A percentile compares a stretch with the other conserved stretches of the same genome.
phyloP scores from a whole-genome alignment of 768 basidiomycete genomes.

The Calocybe gangraenosa region DNA sequence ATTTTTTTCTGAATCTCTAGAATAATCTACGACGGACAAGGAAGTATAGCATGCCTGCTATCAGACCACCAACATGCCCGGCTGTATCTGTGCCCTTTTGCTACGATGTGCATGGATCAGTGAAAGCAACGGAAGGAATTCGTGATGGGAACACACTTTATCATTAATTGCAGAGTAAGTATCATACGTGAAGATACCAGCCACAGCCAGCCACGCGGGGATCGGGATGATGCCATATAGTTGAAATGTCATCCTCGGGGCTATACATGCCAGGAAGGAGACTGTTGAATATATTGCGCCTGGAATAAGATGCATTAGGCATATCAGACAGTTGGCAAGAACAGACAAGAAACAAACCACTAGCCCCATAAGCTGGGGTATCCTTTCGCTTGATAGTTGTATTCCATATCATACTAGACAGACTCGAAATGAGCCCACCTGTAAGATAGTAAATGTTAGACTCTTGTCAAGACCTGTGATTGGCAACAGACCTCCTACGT shows the following conservation, averaged over 20 bases:
- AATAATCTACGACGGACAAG: conserved; percentile 31
- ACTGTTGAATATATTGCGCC: conserved; percentile 70
- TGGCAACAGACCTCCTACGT: conserved; percentile 57
- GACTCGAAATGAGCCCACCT: conserved; percentile 60
- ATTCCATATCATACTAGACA: conserved; percentile 48
- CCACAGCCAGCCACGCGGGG: conserved; percentile 73
- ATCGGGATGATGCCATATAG: conserved; percentile 76
- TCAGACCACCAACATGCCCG: conserved; percentile 67
- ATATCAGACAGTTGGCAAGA: background rate
- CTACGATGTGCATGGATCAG: conserved; percentile 26
- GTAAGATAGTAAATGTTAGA: conserved; percentile 5
- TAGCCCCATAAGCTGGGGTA: conserved; percentile 59
- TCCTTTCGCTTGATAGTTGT: conserved; percentile 31
- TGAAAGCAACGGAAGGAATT: background rate
- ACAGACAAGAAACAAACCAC: conserved; percentile 43
- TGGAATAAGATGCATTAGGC: conserved; percentile 20
- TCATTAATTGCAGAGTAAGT: conserved; percentile 39
- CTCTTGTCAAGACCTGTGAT: background rate
- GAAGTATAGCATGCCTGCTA: conserved; percentile 58
- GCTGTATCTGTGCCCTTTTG: conserved; percentile 50
- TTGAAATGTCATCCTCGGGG: conserved; percentile 60
- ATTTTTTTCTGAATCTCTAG: conserved; percentile 5
- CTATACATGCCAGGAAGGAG: conserved; percentile 69
- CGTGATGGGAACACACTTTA: conserved; percentile 25
- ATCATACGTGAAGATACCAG: conserved; percentile 65